Base-by-base conservation (phyloP, 371 early-diverging fungal species). In the Lichtheimia ornata region DNA sequence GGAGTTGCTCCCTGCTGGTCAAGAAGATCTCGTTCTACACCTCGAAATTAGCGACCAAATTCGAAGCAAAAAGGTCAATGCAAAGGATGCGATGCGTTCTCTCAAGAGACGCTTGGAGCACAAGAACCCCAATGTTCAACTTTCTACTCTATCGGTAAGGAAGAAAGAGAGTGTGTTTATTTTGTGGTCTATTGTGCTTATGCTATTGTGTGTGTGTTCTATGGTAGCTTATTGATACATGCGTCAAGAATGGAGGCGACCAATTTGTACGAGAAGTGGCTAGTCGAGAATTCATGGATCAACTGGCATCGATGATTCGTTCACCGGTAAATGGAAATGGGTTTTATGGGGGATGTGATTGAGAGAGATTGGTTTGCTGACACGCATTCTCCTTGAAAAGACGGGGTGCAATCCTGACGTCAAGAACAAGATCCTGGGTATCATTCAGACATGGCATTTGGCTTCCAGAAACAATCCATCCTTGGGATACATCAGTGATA, bases 41-140 rank as follows among this genome's bases (percentile, higher is more conserved):
- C 81, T 97, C 47, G 96, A 97, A 63, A 94, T 97, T 59, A 90
- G 91, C 58, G 98, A 98, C 80, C 88, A 90, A 69, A 89, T 98
- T 62, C 86, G 95, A 61, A 87, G 92, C 65, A 97, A 97, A 71
- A 87, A 91, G 61, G 87, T 90, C 14, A 69, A 85, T 22, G 76
- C 96, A 51, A 93, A 92, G 71, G 88, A 93, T 40, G 94, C 94
- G 5, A 81, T 84, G 58, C 81, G 77, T 24, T 72, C 90, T 1
- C 76, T 98, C 35, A 94, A 92, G 67, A 80, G 87, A 58, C 80
- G 95, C 15, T 69, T 98, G 58, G 74, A 77, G 5, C 90, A 94
- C 73, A 82, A 82, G 57, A 98, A 98, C 63, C 97, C 97, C 11
- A 97, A 97, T 71, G 97, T 96, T 6, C 91, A 92, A 66, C 77